Base-by-base conservation (phyloP, 2,329 filamentous ascomycete species). In the Trichophyton benhamiae region DNA sequence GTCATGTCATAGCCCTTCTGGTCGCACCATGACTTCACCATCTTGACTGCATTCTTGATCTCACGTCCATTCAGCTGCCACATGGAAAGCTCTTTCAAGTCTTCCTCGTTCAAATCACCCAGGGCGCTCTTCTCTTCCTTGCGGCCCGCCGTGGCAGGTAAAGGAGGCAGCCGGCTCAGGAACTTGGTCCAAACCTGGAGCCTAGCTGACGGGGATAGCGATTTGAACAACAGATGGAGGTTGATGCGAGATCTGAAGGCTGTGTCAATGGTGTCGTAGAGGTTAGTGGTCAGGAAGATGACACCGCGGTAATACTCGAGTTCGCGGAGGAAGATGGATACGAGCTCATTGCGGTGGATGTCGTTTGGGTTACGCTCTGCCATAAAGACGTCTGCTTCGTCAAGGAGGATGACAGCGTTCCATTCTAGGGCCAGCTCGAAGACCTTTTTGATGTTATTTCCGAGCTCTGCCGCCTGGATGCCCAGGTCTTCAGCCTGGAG, bases 21-120 rank as follows among this genome's bases (percentile, higher is more conserved):
- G 38, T 74, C 69, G 65, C 77, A 80, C 77, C 77, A 79, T 20
- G 68, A 73, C 58, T 70, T 69, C 0, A 74, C 75, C 77, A 79
- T 78, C 69, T 78, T 75, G 66, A 79, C 71, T 7, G 74, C 75
- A 61, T 74, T 78, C 68, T 79, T 79, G 65, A 79, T 80, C 71
- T 78, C 74, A 22, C 76, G 41, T 3, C 75, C 78, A 55, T 79
- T 80, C 61, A 78, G 71, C 62, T 71, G 68, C 76, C 72, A 77
- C 22, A 71, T 58, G 4, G 67, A 69, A 9, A 80, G 68, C 64
- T 77, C 70, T 30, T 68, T 65, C 3, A 79, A 62, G 38, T 78
- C 74, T n/a, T 62, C 61, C 7, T 70, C 70, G 1, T 30, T 61
- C 33, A 61, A 38, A 1, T 57, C 60, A 2, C 57, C 61, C 57